phyloP scores from a whole-genome alignment of 331 rosid genomes.

The Prunus yedoensis region DNA sequence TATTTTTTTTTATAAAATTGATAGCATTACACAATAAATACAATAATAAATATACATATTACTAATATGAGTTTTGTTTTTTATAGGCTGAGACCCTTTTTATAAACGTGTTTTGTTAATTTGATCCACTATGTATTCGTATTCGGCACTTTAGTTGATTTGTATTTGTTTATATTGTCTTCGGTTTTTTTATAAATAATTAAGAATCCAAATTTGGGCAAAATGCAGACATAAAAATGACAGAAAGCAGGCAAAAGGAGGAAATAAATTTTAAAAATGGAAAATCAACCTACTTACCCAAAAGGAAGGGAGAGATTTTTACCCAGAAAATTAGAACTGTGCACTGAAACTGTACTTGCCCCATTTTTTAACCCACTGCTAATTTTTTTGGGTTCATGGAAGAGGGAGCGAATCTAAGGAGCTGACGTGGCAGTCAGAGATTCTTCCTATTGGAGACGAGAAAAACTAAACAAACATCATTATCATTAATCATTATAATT shows the following conservation, averaged over 20 bases:
- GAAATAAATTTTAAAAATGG: background rate
- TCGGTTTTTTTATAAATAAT: no score
- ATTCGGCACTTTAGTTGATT: no score
- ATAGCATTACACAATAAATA: background rate
- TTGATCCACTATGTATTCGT: background rate
- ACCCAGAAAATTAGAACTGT: conserved; percentile 2
- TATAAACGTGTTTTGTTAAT: background rate
- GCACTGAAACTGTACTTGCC: background rate
- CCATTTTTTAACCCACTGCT: no score
- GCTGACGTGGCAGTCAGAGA: conserved; percentile 42
- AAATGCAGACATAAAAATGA: background rate
- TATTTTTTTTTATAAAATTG: no score
- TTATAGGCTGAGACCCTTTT: background rate
- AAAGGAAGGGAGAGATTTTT: background rate
- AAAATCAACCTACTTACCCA: background rate
- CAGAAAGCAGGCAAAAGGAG: background rate
- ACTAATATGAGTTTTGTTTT: background rate
- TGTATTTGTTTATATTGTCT: no score
- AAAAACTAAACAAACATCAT: conserved; percentile 16
- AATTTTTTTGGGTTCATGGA: no score
- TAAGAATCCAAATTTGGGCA: background rate
- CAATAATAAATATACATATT: background rate
- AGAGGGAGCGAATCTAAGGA: conserved; percentile 34
- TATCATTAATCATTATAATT: conserved; percentile 1
- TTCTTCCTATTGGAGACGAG: conserved; percentile 16